Conservation (phyloP, 2,329 filamentous ascomycete genomes). For the Fusarium devonianum region DNA sequence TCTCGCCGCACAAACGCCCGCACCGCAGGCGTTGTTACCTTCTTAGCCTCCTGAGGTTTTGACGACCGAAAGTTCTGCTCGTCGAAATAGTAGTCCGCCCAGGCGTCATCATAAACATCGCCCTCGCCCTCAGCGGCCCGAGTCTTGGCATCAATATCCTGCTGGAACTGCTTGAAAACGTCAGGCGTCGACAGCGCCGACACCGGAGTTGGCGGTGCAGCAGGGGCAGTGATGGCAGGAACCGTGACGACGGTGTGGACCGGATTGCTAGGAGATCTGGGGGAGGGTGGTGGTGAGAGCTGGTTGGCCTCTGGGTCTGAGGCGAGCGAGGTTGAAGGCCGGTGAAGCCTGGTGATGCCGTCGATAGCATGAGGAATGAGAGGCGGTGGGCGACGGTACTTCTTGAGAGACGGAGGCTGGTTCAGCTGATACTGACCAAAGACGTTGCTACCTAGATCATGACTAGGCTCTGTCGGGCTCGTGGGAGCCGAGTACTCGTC, state of each 20-base stretch:
- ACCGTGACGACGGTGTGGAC: constrained; percentile 18
- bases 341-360: constrained; percentile 26
- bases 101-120: constrained; percentile 40
- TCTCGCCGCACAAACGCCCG: constrained; percentile 26
- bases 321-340: constrained; percentile 13
- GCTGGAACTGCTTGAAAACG: constrained; percentile 31
- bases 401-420: constrained; percentile 17
- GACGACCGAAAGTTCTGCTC: constrained; percentile 31
- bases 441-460: constrained; percentile 3
- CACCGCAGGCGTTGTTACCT: constrained; percentile 12
- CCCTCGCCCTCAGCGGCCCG: constrained; percentile 8
- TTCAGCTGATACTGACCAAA: constrained; percentile 14
- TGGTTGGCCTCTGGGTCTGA: constrained; percentile 32
- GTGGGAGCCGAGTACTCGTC: constrained; percentile 24
- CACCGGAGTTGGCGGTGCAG: constrained; percentile 25
- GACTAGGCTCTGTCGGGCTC: constrained; percentile 13
- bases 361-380: constrained; percentile 23
- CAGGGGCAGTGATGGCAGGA: constrained; percentile 1
- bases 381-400: constrained; percentile 29
- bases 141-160: constrained; percentile 14
- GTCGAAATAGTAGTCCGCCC: constrained; percentile 46
- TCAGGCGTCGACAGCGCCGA: constrained; percentile 36
- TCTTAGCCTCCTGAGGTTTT: constrained; percentile 9
- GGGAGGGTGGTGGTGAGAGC: constrained; percentile 22
- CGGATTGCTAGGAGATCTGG: constrained; percentile 10